Conservation (phyloP, 2,329 filamentous ascomycete genomes). For the Ceratocystis harringtonii region DNA sequence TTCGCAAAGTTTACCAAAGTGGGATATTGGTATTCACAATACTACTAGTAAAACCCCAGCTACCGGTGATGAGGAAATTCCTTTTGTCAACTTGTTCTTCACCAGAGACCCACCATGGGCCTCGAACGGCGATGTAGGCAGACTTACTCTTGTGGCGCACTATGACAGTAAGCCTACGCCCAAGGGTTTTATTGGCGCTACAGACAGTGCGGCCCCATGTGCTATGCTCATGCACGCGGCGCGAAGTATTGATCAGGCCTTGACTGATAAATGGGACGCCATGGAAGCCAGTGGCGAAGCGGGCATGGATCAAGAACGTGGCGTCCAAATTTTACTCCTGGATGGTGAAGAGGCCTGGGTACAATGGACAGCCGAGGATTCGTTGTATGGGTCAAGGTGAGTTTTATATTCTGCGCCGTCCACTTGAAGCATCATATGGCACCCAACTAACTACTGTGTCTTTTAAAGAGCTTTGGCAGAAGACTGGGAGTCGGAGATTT, state of each 20-base stretch:
- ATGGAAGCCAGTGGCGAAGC: conserved; percentile 47
- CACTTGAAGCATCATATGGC: not conserved
- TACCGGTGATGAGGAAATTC: conserved; percentile 53
- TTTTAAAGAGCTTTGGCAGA: conserved; percentile 51
- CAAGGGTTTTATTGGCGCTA: conserved; percentile 80
- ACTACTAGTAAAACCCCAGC: conserved; percentile 72
- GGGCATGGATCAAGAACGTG: conserved; percentile 57
- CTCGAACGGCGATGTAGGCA: conserved; percentile 54
- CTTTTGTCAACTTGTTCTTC: conserved; percentile 77
- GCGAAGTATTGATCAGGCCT: conserved; percentile 59
- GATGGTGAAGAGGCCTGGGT: conserved; percentile 92
- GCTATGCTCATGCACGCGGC: conserved; percentile 85
- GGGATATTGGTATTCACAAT: conserved; percentile 75
- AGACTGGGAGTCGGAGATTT: conserved; percentile 56
- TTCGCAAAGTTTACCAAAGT: conserved; percentile 53
- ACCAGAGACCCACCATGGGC: conserved; percentile 79
- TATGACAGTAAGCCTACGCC: conserved; percentile 77
- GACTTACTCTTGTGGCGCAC: conserved; percentile 80
- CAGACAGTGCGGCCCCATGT: conserved; percentile 84
- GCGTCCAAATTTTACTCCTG: conserved; percentile 76
- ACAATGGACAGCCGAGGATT: conserved; percentile 65
- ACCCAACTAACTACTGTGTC: not conserved
- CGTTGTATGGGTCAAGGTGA: conserved; percentile 73
- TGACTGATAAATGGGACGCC: conserved; percentile 67
- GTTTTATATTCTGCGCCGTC: conserved; percentile 18